phyloP scores from a whole-genome alignment of 257 asterid genomes.

The Forsythia suspensa region DNA sequence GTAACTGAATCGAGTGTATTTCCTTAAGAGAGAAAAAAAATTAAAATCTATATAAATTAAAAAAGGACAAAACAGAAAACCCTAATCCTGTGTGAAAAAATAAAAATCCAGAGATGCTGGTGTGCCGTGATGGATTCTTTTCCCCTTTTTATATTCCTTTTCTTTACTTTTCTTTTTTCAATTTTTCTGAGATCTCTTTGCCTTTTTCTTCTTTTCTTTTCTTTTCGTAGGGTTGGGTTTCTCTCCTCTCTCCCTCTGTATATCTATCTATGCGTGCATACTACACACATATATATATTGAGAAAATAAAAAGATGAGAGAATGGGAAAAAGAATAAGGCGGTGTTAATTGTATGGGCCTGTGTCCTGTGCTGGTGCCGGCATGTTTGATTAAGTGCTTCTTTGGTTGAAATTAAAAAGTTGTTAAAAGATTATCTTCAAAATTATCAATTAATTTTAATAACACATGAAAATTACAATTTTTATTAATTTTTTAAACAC shows the following conservation, averaged over 20 bases:
- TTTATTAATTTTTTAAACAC: too few relatives aligned
- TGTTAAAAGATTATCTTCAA: too few relatives aligned
- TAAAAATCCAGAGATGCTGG: not conserved
- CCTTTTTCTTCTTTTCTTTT: not conserved
- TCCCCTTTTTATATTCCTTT: not conserved
- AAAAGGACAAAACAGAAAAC: slow-evolving; percentile 21
- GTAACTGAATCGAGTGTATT: not conserved
- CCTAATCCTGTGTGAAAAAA: slow-evolving; percentile 32
- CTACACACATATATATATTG: not conserved
- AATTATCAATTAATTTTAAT: too few relatives aligned
- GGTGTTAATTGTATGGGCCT: not conserved
- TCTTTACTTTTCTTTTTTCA: not conserved
- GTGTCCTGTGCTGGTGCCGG: too few relatives aligned
- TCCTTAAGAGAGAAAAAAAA: not conserved
- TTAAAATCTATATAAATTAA: not conserved
- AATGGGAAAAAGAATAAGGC: not conserved
- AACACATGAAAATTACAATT: too few relatives aligned
- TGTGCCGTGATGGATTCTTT: not conserved
- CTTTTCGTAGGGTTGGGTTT: not conserved
- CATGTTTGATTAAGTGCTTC: too few relatives aligned
- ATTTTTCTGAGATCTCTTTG: not conserved
- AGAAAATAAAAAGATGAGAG: not conserved
- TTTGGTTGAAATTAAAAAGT: too few relatives aligned
- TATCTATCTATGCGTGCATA: not conserved
- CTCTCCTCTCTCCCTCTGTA: too few relatives aligned